These are phyloP conservation scores for Athelia sp. DNA, from an alignment of 1,284 basidiomycete species.

Conservation along the genomic window DNA sequence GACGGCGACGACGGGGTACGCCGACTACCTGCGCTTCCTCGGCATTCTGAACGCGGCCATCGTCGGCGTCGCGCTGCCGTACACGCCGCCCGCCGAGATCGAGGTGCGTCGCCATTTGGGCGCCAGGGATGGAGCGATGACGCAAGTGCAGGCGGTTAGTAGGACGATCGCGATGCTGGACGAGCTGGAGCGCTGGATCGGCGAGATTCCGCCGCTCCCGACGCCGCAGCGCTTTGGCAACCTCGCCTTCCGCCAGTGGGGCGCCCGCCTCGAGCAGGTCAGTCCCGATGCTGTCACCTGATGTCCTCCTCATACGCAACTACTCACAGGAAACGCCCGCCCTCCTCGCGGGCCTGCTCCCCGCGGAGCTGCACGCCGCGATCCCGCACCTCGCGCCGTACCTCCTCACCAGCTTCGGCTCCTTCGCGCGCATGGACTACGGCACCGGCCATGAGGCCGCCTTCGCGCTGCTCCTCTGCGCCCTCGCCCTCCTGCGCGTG, in stretches of 20 bases:
- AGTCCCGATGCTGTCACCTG: too few relatives aligned
- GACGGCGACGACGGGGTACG: slow-evolving; percentile 66
- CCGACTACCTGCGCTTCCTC: slow-evolving; percentile 69
- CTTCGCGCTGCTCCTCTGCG: slow-evolving; percentile 77
- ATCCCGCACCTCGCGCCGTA: slow-evolving; percentile 70
- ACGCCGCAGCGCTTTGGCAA: slow-evolving; percentile 94
- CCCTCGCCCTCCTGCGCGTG: slow-evolving; percentile 60
- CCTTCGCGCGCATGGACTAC: slow-evolving; percentile 90
- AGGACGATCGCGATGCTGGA: slow-evolving; percentile 58
- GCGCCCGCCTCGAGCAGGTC: slow-evolving; percentile 75
- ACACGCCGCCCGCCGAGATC: slow-evolving; percentile 24
- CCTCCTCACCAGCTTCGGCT: slow-evolving; percentile 84
- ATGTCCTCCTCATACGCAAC: slow-evolving; percentile 38
- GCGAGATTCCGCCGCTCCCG: slow-evolving; percentile 75
- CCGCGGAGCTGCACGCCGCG: slow-evolving; percentile 27
- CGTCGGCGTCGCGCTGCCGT: slow-evolving; percentile 51
- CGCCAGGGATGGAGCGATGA: neutral
- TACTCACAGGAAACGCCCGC: neutral
- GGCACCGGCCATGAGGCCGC: slow-evolving; percentile 94
- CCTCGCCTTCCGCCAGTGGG: slow-evolving; percentile 88
- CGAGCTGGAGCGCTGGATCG: slow-evolving; percentile 73
- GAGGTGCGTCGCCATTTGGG: slow-evolving; percentile 25
- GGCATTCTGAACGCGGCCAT: slow-evolving; percentile 71
- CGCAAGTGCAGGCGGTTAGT: slow-evolving; percentile 36
- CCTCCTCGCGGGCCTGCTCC: neutral